Base-by-base conservation (phyloP, 345 rosid genomes). In the Capsella bursapastoris region DNA sequence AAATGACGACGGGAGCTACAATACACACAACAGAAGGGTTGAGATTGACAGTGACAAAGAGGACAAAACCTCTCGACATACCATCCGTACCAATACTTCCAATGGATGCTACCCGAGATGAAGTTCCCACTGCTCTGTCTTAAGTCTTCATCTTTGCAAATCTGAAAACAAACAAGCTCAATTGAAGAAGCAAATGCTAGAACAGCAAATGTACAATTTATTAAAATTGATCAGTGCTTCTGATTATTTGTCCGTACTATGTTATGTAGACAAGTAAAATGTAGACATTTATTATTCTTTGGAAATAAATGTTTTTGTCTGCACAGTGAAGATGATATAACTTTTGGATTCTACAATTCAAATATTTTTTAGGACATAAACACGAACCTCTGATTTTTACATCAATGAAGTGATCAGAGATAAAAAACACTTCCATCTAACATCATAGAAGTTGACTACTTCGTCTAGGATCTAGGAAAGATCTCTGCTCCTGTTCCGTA, bases 1-100 rank as follows among this genome's bases (percentile, higher is more conserved):
- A 80, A 68, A 89, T 90, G 97, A 93, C 94, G 7, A 93, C 97
- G 25, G 96, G 98, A 76, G 98, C 98, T 66, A 90, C 98, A 27
- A 93, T 90, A 81, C 98, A 93, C 84, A 93, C 97, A 2, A 89
- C 96, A 0, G 81, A 86, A 80, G 98, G 98, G 60, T 70, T 90
- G 80, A 86, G 78, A 43, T 74, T 93, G 93, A 86, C 87, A 0
- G 88, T 89, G 18, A 86, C 90, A 8, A 73, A 59, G 73, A 84
- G 98, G 74, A 79, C 79, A 8, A 76, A 71, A 48, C 87, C 91
- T 72, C 86, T 86, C 0, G 71, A 83, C 52, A n/a, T 78, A 43
- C 86, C 90, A 12, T 78, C 74, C 0, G 53, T 86, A 44, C 85
- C 81, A 32, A 72, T 69, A 51, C 85, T 84, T 12, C 43, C 68